A percentile compares a stretch with the other conserved stretches of the same genome.
Conservation (phyloP, 176 grass and related monocot genomes). For the Oryza nivara region DNA sequence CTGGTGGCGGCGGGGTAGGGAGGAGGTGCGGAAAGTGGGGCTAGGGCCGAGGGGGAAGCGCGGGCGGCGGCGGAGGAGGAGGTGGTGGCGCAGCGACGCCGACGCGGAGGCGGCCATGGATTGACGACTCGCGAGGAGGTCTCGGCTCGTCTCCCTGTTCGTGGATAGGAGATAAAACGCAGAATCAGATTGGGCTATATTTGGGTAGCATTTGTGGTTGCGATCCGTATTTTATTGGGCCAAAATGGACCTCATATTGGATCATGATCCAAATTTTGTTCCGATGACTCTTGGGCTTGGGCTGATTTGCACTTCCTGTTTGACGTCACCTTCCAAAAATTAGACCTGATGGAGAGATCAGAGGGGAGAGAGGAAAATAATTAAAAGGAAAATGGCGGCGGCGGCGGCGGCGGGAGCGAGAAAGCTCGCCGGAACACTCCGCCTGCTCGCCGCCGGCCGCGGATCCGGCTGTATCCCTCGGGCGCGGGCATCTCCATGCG, state of each 20-base stretch:
- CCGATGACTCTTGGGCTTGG: not conserved
- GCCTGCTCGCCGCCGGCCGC: constrained; percentile 17
- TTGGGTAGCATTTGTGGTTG: not conserved
- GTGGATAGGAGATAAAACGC: not conserved
- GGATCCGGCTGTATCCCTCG: not conserved
- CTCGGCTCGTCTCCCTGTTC: not conserved
- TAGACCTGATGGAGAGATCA: not conserved
- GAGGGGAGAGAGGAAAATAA: not conserved
- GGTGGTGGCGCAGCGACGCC: constrained; percentile 44
- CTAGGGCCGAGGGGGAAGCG: constrained; percentile 16
- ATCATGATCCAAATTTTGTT: not conserved
- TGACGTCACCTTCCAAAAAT: not conserved
- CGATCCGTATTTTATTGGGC: not conserved
- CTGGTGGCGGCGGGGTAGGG: not conserved
- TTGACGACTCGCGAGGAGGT: not conserved
- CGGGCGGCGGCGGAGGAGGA: constrained; percentile 42
- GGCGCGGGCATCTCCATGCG: not conserved
- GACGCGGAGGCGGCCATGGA: constrained; percentile 17
- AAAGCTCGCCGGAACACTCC: not conserved
- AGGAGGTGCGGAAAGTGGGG: not conserved
- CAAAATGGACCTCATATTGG: not conserved
- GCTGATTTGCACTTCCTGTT: not conserved
- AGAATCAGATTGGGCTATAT: not conserved
- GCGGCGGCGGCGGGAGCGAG: constrained; percentile 24
- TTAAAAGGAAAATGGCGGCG: constrained; percentile 24